phyloP scores from a whole-genome alignment of 129 eudicot species.

The sunflower (Helianthus annuus) region HanXRQr2.0-SUNRISE NC_035443.2:43676537-43677036 shows the following conservation, averaged over 20 bases:
- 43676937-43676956: conserved; percentile 66
- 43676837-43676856: conserved; percentile 67
- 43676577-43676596: conserved; percentile 83
- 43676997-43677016: conserved; percentile 83
- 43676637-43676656: neutral
- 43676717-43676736: conserved; percentile 22
- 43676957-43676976: conserved; percentile 63
- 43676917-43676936: conserved; percentile 93
- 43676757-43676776: conserved; percentile 87
- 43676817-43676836: conserved; percentile 72
- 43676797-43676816: conserved; percentile 73
- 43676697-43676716: conserved; percentile 18
- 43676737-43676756: conserved; percentile 78
- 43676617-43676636: neutral
- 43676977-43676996: conserved; percentile 90
- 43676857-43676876: conserved; percentile 15
- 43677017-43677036: conserved; percentile 90
- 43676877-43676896: conserved; percentile 9
- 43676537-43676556: too few relatives aligned
- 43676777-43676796: conserved; percentile 78
- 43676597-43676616: conserved; percentile 97
- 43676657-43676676: neutral
- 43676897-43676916: conserved; percentile 3
- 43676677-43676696: neutral
- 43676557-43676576: too few relatives aligned